phyloP scores from a whole-genome alignment of 495 filamentous ascomycete genomes.

The Penicillium bialowiezense region DNA sequence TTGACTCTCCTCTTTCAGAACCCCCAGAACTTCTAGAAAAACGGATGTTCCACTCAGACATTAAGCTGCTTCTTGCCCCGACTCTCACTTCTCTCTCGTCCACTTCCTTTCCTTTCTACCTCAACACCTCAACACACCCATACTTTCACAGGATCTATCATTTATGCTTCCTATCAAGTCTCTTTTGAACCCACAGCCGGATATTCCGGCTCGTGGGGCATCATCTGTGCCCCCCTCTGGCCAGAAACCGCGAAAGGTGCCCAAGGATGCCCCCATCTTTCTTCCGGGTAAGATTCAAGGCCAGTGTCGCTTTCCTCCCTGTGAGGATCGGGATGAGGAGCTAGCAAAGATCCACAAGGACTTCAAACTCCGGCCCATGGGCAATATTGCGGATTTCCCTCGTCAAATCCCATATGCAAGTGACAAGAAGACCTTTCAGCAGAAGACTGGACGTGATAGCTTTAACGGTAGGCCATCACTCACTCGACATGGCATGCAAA shows the following conservation, averaged over 20 bases:
- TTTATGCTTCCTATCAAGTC: constrained; percentile 33
- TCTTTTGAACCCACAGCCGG: constrained; percentile 29
- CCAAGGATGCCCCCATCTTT: constrained; percentile 60
- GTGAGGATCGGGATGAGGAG: constrained; percentile 56
- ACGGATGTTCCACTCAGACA: constrained; percentile 12
- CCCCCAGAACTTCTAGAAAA: constrained; percentile 22
- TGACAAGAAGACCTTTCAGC: constrained; percentile 81
- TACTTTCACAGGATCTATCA: not conserved
- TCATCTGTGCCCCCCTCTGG: too few species aligned
- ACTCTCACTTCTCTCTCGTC: not conserved
- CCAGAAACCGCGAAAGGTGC: constrained; percentile 50
- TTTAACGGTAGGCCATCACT: constrained; percentile 68
- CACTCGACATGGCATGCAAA: not conserved
- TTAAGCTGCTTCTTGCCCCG: constrained; percentile 1
- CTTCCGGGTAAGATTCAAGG: constrained; percentile 57
- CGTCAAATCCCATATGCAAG: constrained; percentile 91
- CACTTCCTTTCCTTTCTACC: constrained; percentile 7
- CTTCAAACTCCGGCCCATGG: constrained; percentile 65
- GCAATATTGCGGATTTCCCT: constrained; percentile 63
- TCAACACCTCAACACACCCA: constrained; percentile 11
- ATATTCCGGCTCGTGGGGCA: constrained; percentile 13
- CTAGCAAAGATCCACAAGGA: constrained; percentile 53
- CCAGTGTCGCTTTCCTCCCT: constrained; percentile 63
- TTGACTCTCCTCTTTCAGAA: constrained; percentile 3
- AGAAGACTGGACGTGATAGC: constrained; percentile 79